phyloP scores from a whole-genome alignment of 106 monocot genomes.

The Posidonia australis region DNA sequence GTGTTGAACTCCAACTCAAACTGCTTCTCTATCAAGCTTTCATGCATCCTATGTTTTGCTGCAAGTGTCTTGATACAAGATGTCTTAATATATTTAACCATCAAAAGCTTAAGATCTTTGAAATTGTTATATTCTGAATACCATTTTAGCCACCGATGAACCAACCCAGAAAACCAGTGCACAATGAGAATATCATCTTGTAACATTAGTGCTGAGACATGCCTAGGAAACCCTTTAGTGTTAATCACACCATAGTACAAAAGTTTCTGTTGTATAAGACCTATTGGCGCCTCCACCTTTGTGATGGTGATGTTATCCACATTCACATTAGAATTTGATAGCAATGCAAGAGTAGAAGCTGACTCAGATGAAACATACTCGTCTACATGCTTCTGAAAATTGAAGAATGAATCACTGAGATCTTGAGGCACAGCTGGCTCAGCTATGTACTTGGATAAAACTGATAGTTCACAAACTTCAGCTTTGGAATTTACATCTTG shows the following conservation, averaged over 20 bases:
- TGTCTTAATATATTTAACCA: conserved; percentile 44
- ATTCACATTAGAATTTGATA: conserved; percentile 8
- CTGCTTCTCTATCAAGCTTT: conserved; percentile 54
- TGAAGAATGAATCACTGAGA: conserved; percentile 50
- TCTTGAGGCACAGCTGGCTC: conserved; percentile 72
- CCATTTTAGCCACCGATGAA: conserved; percentile 72
- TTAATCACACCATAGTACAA: conserved; percentile 60
- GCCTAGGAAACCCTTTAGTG: conserved; percentile 46
- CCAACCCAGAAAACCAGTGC: conserved; percentile 72
- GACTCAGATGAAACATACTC: conserved; percentile 62
- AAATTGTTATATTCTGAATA: conserved; percentile 55
- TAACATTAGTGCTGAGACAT: conserved; percentile 48
- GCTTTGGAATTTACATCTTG: conserved; percentile 53
- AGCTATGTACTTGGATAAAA: conserved; percentile 60
- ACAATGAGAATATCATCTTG: conserved; percentile 76
- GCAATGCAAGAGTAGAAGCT: conserved; percentile 34
- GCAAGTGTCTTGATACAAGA: conserved; percentile 85
- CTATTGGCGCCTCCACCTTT: conserved; percentile 54
- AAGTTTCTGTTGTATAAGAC: conserved; percentile 38
- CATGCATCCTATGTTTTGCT: conserved; percentile 63
- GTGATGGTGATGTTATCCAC: conserved; percentile 7
- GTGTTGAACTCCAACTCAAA: conserved; percentile 44
- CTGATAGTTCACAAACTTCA: conserved; percentile 31
- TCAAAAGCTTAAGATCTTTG: conserved; percentile 44
- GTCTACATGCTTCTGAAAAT: conserved; percentile 51